Conservation (phyloP, 129 eudicot genomes). For the Centrapalus pauciflorus region DNA sequence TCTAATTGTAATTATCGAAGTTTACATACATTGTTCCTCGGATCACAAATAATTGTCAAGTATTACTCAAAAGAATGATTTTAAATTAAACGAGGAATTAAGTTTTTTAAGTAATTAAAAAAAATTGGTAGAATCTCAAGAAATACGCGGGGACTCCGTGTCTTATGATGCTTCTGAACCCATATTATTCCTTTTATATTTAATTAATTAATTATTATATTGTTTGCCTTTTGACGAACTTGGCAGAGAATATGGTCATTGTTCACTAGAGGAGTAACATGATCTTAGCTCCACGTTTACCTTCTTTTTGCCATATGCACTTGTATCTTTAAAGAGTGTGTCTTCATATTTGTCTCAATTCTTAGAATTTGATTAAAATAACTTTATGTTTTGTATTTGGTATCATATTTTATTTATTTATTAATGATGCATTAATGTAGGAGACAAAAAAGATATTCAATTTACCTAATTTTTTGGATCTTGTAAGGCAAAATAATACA, state of each 20-base stretch:
- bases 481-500: too few species aligned
- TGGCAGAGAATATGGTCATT: conserved; percentile 4
- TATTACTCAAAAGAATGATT: conserved; percentile 1
- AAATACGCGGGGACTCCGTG: background rate
- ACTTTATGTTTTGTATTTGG: background rate
- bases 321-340: background rate
- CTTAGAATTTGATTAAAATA: background rate
- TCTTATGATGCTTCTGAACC: conserved; percentile 5
- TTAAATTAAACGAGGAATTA: background rate
- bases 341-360: background rate
- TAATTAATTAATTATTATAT: background rate
- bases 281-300: background rate
- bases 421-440: too few species aligned
- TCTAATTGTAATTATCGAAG: background rate
- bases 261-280: background rate
- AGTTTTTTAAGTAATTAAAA: background rate
- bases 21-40: conserved; percentile 17
- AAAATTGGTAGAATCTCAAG: background rate
- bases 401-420: background rate
- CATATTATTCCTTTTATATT: background rate
- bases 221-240: conserved; percentile 1
- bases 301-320: background rate
- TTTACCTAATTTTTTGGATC: too few species aligned
- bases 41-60: conserved; percentile 15
- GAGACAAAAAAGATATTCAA: too few species aligned